These are phyloP conservation scores for Trichomonas vaginalis DNA, from an alignment of 208 protist species.

Conservation along the genomic window DNA sequence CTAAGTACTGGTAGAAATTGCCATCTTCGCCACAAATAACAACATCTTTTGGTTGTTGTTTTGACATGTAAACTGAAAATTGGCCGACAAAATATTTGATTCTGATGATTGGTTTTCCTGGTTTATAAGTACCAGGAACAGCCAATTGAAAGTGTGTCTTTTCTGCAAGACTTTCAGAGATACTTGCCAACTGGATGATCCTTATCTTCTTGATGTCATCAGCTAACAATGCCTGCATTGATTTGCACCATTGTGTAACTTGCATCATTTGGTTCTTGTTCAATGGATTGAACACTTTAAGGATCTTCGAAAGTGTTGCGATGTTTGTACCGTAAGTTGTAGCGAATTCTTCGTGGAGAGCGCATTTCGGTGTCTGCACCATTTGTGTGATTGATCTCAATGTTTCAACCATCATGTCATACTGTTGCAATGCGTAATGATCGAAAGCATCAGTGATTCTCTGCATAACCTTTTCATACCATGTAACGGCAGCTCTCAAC, in stretches of 20 bases:
- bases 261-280: background rate
- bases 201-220: background rate
- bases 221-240: background rate
- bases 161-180: background rate
- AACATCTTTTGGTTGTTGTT: conserved; percentile 3
- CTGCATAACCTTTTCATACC: background rate
- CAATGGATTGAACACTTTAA: background rate
- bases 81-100: conserved; percentile 3
- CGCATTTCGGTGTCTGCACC: background rate
- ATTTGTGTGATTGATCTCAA: background rate
- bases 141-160: background rate
- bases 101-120: background rate
- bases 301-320: background rate
- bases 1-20: conserved; percentile 12
- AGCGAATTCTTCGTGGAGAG: background rate
- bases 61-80: background rate
- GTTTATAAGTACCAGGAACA: conserved; percentile 5
- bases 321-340: background rate
- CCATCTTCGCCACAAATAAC: conserved; percentile 3
- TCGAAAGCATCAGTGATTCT: background rate
- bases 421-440: background rate
- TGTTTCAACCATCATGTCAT: background rate
- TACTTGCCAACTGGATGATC: background rate
- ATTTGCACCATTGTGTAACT: background rate
- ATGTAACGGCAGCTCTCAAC: background rate